Evolutionary conservation across 306 rosid genomes (phyloP), one percentile per base, ranked within the genome.

Genomic region (Spatholobus suberectus): DNA sequence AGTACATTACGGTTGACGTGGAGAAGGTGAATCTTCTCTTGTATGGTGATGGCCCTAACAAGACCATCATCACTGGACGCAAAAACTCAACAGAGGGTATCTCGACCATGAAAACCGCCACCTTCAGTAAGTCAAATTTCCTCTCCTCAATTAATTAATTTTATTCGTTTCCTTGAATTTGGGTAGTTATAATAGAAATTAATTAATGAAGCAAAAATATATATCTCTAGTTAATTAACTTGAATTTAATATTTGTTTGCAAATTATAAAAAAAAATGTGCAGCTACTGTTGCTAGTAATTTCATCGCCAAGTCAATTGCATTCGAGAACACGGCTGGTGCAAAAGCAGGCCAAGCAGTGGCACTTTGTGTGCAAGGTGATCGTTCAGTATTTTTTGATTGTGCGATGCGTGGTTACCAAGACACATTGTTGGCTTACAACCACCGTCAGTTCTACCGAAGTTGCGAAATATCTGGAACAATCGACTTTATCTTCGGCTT

Each of bases 31-130:
- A 94, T 29, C 43, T 94, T 24, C 62, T 84, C 58, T 84, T 94
- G 85, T 90, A 90, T 29, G 98, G 95, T 1, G 98, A 94, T 63
- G 97, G 91, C 20, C 82, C 90, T 1, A 82, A 81, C 17, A 81
- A 18, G 41, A 93, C 92, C 79, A 75, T 92, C 2, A 84, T 94
- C 82, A 92, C 90, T 0, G 95, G 98, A 2, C 29, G 49, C 2
- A 89, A 85, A 71, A 82, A 85, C 83, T 5, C 32, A 52, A 4
- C 55, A 7, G 78, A 18, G 3, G 85, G 91, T n/a, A 1, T 65
- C 46, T 34, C 75, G 61, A 94, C 94, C 26, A 52, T 49, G 38
- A 3, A 79, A 26, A 75, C 90, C 0, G 91, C 94, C 24, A 57
- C 90, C 14, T 92, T 92, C 82, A 5, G 93, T 91, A 76, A 47